Evolutionary conservation across 495 filamentous ascomycete species (phyloP), one percentile per base, ranked within the genome.

Genomic region (Trichoderma orchidacearum): DNA sequence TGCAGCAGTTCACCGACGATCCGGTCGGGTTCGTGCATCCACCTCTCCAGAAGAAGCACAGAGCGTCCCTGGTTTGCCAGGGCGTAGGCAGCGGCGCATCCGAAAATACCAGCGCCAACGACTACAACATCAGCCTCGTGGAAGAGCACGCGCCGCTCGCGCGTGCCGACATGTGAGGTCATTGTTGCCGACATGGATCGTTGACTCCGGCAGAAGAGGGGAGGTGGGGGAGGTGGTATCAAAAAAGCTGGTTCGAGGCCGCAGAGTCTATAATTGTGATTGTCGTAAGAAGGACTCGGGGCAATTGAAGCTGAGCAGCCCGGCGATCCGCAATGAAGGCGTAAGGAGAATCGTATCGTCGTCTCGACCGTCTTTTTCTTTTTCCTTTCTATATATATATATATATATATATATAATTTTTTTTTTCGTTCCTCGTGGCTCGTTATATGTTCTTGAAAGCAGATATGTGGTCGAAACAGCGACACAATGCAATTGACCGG

Each of bases 1-100:
- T 98, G 93, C 64, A 98, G 72, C 58, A 98, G 71, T 73, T 98
- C 93, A 55, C 93, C 93, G 21, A 98, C 91, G 63, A 98, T 98
- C 56, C 93, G 84, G 73, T 97, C 89, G 12, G 93, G 93, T 72
- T 96, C 88, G 70, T 92, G 90, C 67, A 96, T 73, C 69, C 85
- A 92, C 60, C 77, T 76, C 70, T 98, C 93, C 21, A 98, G 80
- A 52, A 98, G 73, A n/a, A 95, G 79, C 15, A 98, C 90, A 65
- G 85, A 92, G 32, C 93, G 83, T 12, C 90, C 90, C 68, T 97
- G 94, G 48, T 80, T 80, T 12, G 83, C 84, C 34, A 92, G 80
- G 29, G 90, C 85, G 50, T 86, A 80, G 5, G 94, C 83, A n/a
- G 90, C 72, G 6, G 93, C 89, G 67, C 89, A 94, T 18, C 93